These are phyloP conservation scores for Yamadazyma endophytica DNA, from an alignment of 805 yeast genomes.

Conservation along the genomic window DNA sequence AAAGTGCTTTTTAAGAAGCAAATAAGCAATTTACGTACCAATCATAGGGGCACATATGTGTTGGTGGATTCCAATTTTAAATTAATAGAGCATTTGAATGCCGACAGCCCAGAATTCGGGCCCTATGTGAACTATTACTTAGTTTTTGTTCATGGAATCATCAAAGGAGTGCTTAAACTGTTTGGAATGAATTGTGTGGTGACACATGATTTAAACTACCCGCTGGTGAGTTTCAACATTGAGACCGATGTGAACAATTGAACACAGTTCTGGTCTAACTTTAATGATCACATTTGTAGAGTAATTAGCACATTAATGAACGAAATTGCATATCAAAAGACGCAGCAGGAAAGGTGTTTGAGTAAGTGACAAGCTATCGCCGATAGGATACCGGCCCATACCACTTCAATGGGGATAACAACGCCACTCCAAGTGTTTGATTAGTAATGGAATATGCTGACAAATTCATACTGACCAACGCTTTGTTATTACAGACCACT, in stretches of 20 bases:
- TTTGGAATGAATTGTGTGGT: slow-evolving; percentile 67
- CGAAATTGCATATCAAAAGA: no score
- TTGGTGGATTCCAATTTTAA: slow-evolving; percentile 65
- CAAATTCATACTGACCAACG: no score
- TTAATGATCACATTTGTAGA: no score
- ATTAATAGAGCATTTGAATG: slow-evolving; percentile 50
- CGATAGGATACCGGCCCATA: no score
- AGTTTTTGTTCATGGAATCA: slow-evolving; percentile 74
- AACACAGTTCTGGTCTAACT: no score
- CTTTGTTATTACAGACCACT: no score
- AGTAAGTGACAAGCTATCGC: no score
- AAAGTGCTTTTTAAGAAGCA: slow-evolving; percentile 72
- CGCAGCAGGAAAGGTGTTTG: no score
- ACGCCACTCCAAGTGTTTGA: no score
- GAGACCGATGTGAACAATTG: slow-evolving; percentile 48
- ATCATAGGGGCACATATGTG: slow-evolving; percentile 83
- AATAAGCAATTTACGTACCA: slow-evolving; percentile 88
- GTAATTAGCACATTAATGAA: no score
- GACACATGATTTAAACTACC: slow-evolving; percentile 59
- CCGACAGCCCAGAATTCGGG: slow-evolving; percentile 47
- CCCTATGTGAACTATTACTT: slow-evolving; percentile 46
- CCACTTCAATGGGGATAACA: no score
- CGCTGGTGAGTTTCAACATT: slow-evolving; percentile 69
- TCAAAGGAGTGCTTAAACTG: slow-evolving; percentile 66
- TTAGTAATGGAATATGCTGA: no score